Conservation (phyloP, 2,329 filamentous ascomycete genomes). For the Pyrenochaeta sp. region DNA sequence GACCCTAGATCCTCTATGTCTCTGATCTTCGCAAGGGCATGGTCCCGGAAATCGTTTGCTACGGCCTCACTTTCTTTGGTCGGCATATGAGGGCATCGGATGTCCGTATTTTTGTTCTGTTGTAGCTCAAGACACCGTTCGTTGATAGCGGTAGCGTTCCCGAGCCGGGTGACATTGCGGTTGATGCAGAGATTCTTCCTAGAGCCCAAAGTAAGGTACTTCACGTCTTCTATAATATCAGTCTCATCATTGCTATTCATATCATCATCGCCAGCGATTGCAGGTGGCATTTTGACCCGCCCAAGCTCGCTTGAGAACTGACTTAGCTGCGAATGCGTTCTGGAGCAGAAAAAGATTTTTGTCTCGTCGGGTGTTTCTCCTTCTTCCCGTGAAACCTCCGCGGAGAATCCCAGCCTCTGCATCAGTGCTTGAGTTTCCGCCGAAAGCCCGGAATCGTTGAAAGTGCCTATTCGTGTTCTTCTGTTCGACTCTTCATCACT, state of each 20-base stretch:
- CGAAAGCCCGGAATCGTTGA: slow-evolving; percentile 64
- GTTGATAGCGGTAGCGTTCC: slow-evolving; percentile 81
- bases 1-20: slow-evolving; percentile 91
- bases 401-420: slow-evolving; percentile 61
- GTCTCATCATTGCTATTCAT: slow-evolving; percentile 18
- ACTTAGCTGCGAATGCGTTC: slow-evolving; percentile 89
- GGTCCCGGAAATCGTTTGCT: slow-evolving; percentile 84
- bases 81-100: slow-evolving; percentile 79
- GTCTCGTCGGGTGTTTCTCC: slow-evolving; percentile 67
- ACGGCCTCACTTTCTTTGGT: slow-evolving; percentile 76
- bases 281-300: slow-evolving; percentile 79
- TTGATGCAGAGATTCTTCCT: slow-evolving; percentile 93
- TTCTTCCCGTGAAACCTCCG: slow-evolving; percentile 52
- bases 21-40: slow-evolving; percentile 80
- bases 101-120: slow-evolving; percentile 69
- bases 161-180: slow-evolving; percentile 75
- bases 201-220: slow-evolving; percentile 84
- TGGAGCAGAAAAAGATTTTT: slow-evolving; percentile 91
- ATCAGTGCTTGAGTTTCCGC: slow-evolving; percentile 79
- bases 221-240: slow-evolving; percentile 68
- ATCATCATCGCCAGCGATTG: slow-evolving; percentile 55
- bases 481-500: slow-evolving; percentile 64
- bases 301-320: slow-evolving; percentile 87
- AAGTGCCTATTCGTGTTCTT: slow-evolving; percentile 24
- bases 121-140: slow-evolving; percentile 92